These are phyloP conservation scores for Rhododendron williamsianum DNA, from an alignment of 148 eudicot species.

Conservation along the genomic window DNA sequence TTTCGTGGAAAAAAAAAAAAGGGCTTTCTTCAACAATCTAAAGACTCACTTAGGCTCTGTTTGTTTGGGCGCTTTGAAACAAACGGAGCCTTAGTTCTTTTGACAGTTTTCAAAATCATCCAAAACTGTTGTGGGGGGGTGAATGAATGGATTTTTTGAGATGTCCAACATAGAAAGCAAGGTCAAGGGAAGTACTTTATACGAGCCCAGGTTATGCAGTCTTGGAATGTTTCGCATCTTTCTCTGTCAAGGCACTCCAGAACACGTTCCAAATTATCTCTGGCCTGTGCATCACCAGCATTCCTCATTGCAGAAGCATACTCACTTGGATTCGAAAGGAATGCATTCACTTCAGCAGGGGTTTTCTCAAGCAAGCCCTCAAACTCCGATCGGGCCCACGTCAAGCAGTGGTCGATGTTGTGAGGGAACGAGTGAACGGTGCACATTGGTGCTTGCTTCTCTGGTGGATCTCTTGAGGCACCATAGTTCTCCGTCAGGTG, in stretches of 20 bases:
- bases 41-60: background rate
- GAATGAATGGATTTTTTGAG: too few relatives aligned
- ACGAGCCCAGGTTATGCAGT: conserved; percentile 83
- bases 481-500: conserved; percentile 92
- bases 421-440: conserved; percentile 93
- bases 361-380: conserved; percentile 91
- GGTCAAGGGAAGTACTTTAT: conserved; percentile 43
- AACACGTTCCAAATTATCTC: conserved; percentile 74
- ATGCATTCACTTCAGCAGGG: conserved; percentile 86
- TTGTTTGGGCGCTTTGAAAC: too few relatives aligned
- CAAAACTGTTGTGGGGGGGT: background rate
- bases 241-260: conserved; percentile 75
- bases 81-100: background rate
- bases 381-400: conserved; percentile 91
- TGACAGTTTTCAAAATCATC: background rate
- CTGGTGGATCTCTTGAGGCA: conserved; percentile 95
- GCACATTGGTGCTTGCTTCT: conserved; percentile 97
- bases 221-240: conserved; percentile 76
- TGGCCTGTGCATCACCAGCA: conserved; percentile 92
- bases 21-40: background rate
- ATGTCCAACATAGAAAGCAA: background rate
- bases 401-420: conserved; percentile 90
- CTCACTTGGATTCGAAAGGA: conserved; percentile 64
- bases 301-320: conserved; percentile 64
- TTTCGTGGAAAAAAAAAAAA: background rate